Conservation (phyloP, 768 basidiomycete species). For the Leccinum olivaceopallidum region DNA sequence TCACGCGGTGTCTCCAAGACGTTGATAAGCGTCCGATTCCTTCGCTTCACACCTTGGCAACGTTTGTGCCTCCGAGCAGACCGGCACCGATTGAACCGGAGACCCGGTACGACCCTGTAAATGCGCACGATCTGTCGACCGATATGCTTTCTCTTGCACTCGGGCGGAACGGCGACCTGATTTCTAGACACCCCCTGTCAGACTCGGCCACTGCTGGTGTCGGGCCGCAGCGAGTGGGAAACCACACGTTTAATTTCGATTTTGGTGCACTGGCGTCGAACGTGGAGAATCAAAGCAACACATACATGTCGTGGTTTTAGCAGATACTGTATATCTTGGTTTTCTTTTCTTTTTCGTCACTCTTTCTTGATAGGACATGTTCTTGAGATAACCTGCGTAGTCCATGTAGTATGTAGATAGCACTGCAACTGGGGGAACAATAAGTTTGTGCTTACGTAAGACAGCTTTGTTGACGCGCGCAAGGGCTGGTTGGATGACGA, state of each 20-base stretch:
- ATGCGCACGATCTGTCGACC: slow-evolving; percentile 30
- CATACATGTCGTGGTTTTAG: slow-evolving; percentile 71
- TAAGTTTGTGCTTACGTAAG: slow-evolving; percentile 30
- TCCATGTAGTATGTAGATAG: slow-evolving; percentile 3
- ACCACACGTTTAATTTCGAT: slow-evolving; percentile 61
- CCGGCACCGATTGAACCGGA: slow-evolving; percentile 19
- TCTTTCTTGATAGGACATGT: slow-evolving; percentile 17
- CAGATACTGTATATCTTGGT: slow-evolving; percentile 12
- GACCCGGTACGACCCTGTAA: slow-evolving; percentile 18
- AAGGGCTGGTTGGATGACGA: slow-evolving; percentile 15
- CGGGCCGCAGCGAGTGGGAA: slow-evolving; percentile 44
- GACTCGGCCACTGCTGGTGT: slow-evolving; percentile 22
- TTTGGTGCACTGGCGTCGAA: slow-evolving; percentile 57
- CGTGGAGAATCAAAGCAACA: slow-evolving; percentile 54
- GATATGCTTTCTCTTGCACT: slow-evolving; percentile 35
- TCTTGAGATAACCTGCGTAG: slow-evolving; percentile 16
- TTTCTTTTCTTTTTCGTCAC: neutral
- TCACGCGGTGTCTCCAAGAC: slow-evolving; percentile 27
- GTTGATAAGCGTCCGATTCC: slow-evolving; percentile 23
- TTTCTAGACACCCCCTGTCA: slow-evolving; percentile 17
- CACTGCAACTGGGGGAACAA: slow-evolving; percentile 2
- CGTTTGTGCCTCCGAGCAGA: slow-evolving; percentile 24
- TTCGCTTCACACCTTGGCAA: slow-evolving; percentile 22
- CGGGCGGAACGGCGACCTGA: slow-evolving; percentile 30
- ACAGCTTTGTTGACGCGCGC: slow-evolving; percentile 19